phyloP scores from a whole-genome alignment of 768 basidiomycete species.

The Collybia sordida region DNA sequence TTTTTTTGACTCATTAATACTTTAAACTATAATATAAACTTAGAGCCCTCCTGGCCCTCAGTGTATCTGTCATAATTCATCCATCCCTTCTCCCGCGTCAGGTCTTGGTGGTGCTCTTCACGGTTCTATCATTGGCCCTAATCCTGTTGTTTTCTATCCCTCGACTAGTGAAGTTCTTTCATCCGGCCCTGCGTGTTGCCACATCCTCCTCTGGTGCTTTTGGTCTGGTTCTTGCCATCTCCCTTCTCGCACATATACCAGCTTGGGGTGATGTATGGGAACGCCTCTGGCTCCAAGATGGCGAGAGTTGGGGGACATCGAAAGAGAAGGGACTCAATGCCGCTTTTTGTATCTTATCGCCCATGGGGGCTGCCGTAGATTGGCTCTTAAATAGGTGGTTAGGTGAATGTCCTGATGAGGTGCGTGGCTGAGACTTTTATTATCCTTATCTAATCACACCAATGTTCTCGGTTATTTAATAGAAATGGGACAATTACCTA shows the following conservation, averaged over 20 bases:
- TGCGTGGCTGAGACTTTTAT: slow-evolving; percentile 19
- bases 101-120: slow-evolving; percentile 38
- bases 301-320: slow-evolving; percentile 50
- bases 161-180: slow-evolving; percentile 44
- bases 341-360: slow-evolving; percentile 51
- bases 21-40: slow-evolving; percentile 3
- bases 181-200: slow-evolving; percentile 48
- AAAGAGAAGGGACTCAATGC: slow-evolving; percentile 61
- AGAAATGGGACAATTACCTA: slow-evolving; percentile 75
- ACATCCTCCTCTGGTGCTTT: slow-evolving; percentile 57
- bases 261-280: slow-evolving; percentile 67
- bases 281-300: slow-evolving; percentile 52
- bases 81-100: slow-evolving; percentile 37
- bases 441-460: background rate
- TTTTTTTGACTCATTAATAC: too few species aligned
- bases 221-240: slow-evolving; percentile 50
- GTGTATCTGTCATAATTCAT: slow-evolving; percentile 17
- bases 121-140: slow-evolving; percentile 38
- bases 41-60: slow-evolving; percentile 17
- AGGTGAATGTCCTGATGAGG: slow-evolving; percentile 72
- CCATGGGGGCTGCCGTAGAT: slow-evolving; percentile 46
- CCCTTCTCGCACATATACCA: slow-evolving; percentile 47
- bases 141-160: slow-evolving; percentile 41
- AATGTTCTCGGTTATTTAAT: background rate
- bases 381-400: slow-evolving; percentile 54